Conservation (phyloP, 208 protist genomes). For the Sergeia podlipaevii region DNA sequence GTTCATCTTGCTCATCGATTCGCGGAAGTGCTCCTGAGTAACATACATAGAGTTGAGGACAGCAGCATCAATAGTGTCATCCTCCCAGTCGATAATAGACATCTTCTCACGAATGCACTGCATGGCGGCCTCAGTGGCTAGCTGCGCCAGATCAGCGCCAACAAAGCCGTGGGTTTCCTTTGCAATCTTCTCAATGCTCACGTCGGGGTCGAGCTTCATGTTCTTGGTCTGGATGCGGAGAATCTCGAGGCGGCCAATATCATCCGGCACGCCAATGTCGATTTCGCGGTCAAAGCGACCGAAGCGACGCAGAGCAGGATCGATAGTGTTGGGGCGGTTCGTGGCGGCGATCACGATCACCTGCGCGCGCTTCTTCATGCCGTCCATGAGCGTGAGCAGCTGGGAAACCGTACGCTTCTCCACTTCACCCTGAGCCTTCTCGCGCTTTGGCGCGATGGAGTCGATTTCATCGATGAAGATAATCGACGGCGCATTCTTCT, state of each 20-base stretch:
- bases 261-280: slow-evolving; percentile 99
- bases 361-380: slow-evolving; percentile 97
- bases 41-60: slow-evolving; percentile 98
- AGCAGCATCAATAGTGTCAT: slow-evolving; percentile 99
- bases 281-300: slow-evolving; percentile 99
- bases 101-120: slow-evolving; percentile 99
- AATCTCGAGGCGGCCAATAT: slow-evolving; percentile 98
- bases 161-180: slow-evolving; percentile 99
- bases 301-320: slow-evolving; percentile 99
- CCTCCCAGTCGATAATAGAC: slow-evolving; percentile 99
- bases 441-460: slow-evolving; percentile 99
- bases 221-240: slow-evolving; percentile 99
- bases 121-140: slow-evolving; percentile 99
- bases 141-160: slow-evolving; percentile 98
- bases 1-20: slow-evolving; percentile 95
- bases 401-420: slow-evolving; percentile 99
- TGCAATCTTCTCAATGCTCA: slow-evolving; percentile 97
- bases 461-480: slow-evolving; percentile 99
- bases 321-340: slow-evolving; percentile 99
- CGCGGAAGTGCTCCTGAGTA: slow-evolving; percentile 98
- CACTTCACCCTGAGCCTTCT: slow-evolving; percentile 99
- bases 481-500: slow-evolving; percentile 99
- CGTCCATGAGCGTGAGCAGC: slow-evolving; percentile 99
- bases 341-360: slow-evolving; percentile 99
- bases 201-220: slow-evolving; percentile 99